Base-by-base conservation (phyloP, 495 filamentous ascomycete species). In the Trichoderma asperelloides region DNA sequence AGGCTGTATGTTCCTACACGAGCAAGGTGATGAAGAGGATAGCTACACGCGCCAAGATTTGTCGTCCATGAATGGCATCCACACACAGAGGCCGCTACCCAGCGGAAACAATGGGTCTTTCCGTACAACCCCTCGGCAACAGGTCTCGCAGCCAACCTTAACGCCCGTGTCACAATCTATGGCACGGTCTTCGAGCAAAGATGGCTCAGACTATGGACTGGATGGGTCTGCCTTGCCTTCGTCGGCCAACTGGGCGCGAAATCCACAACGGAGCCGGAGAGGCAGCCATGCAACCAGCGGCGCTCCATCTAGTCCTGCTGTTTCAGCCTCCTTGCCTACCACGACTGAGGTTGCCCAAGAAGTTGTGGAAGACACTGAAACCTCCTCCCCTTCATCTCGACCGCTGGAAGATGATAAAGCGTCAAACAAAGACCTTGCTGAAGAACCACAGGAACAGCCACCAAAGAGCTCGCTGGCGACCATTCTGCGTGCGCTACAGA, bases 1-100 rank as follows among this genome's bases (percentile, higher is more conserved):
- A 65, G 91, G 91, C 66, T 99, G 95, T 78, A 99, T 96, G 82
- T 99, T 99, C 77, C 78, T 99, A 49, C 95, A 99, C 73, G 95
- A 99, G 75, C 89, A 93, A 21, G 95, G 94, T 21, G 95, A 99
- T 74, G 95, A 96, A 68, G 92, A 93, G 67, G 94, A 99, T 68
- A 97, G 92, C 76, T 98, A 96, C 75, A 95, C 92, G 51, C 87
- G 95, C 65, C 91, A 96, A 72, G 95, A 97, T 77, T 80, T 98
- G 8, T 98, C 95, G 1, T 94, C 92, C n/a, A 91, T 97, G 80
- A 98, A 97, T 72, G 90, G 90, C 30, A 84, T 91, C 21, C 88
- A 86, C 63, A 89, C 91, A 11, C 94, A 96, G 78, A 85, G 90
- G 33, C 87, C 87, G 6, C 74, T 84, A 13, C 74, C 76, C 27